Evolutionary conservation across 805 yeast genomes (phyloP).

Genomic region (Ascoidea tarda): DNA sequence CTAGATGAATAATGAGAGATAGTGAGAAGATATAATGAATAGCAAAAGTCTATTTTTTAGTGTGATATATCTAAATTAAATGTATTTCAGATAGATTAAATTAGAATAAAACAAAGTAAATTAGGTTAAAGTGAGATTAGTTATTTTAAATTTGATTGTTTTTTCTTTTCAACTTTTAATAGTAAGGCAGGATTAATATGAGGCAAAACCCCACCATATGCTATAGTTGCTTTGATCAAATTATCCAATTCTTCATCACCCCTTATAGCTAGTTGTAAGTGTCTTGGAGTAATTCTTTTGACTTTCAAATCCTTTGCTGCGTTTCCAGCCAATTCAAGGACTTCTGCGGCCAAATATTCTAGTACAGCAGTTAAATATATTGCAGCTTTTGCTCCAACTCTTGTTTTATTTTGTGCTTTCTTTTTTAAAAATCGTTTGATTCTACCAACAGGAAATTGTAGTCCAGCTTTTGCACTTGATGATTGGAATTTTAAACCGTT

Average conservation of each 20-base stretch:
- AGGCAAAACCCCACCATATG: conserved; percentile 97
- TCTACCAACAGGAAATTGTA: conserved; percentile 98
- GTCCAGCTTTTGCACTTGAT: conserved; percentile 86
- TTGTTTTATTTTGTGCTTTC: conserved; percentile 70
- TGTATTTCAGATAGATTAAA: too few relatives aligned
- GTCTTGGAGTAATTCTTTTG: conserved; percentile 96
- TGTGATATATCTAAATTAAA: too few relatives aligned
- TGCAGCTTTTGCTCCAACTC: conserved; percentile 86
- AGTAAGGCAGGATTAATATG: conserved; percentile 76
- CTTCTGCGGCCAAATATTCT: conserved; percentile 94
- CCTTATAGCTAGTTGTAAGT: conserved; percentile 90
- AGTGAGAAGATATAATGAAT: too few relatives aligned
- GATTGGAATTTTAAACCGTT: conserved; percentile 26
- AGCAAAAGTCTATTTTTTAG: too few relatives aligned
- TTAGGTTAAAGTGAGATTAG: not conserved
- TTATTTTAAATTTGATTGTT: conserved; percentile 11
- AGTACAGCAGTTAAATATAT: conserved; percentile 91
- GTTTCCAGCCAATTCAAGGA: conserved; percentile 93
- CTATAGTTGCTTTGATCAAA: conserved; percentile 88
- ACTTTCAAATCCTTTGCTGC: conserved; percentile 94
- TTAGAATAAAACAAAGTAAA: not conserved
- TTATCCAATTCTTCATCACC: conserved; percentile 97
- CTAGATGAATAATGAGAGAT: too few relatives aligned
- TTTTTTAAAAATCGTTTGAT: conserved; percentile 90
- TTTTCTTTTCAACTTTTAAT: conserved; percentile 59